Percentiles rank a stretch among this genome's conserved stretches.
phyloP scores from a whole-genome alignment of 257 asterid species.

The Misopates orontium region DNA sequence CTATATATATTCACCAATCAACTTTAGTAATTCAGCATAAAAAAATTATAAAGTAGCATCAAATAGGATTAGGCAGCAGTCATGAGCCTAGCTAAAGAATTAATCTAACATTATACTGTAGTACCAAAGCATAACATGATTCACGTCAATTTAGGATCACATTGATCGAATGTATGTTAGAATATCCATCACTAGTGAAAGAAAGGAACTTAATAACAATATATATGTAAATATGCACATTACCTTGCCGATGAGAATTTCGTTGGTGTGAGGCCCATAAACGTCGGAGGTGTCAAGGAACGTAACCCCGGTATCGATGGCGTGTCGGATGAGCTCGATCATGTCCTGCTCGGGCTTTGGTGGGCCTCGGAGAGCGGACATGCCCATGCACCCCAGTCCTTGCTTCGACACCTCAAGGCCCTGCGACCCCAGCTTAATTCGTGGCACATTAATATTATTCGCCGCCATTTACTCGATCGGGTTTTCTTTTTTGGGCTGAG shows the following conservation, averaged over 20 bases:
- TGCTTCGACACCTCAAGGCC: constrained; percentile 42
- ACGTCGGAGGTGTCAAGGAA: constrained; percentile 38
- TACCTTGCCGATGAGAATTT: constrained; percentile 35
- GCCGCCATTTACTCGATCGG: too few species aligned
- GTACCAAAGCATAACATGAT: too few species aligned
- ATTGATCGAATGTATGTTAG: too few species aligned
- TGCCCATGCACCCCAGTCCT: constrained; percentile 43
- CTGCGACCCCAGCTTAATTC: constrained; percentile 37
- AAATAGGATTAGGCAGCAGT: too few species aligned
- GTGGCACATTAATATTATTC: constrained; percentile 18
- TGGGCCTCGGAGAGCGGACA: constrained; percentile 41
- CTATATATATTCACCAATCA: too few species aligned
- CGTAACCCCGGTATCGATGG: constrained; percentile 34
- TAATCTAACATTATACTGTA: too few species aligned
- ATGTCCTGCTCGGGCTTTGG: constrained; percentile 38
- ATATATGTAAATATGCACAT: too few species aligned
- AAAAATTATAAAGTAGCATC: too few species aligned
- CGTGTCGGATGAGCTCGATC: constrained; percentile 36
- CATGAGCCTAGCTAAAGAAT: too few species aligned
- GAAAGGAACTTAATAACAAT: neutral
- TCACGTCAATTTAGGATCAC: too few species aligned
- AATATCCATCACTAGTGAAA: neutral
- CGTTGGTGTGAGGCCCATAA: constrained; percentile 39
- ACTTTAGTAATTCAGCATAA: too few species aligned
- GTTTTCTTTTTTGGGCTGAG: too few species aligned